Percentiles rank a stretch among this genome's conserved stretches.
Conservation (phyloP, 345 rosid species). For the Linum tenue region DNA sequence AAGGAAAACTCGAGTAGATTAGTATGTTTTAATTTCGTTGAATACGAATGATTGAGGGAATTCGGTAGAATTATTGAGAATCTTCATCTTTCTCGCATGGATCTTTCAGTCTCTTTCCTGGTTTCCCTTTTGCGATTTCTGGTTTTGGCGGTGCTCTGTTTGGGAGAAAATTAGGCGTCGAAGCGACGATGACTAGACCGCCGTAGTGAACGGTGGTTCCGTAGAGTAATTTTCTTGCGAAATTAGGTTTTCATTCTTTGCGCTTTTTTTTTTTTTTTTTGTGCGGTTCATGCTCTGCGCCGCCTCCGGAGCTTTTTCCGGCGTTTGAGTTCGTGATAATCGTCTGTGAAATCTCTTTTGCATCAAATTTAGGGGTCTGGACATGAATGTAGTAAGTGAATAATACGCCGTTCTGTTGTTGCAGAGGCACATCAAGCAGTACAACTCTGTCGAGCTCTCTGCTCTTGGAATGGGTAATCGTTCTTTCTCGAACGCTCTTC, state of each 20-base stretch:
- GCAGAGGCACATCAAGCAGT: slow-evolving; percentile 29
- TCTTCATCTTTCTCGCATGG: not conserved
- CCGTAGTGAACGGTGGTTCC: too few species aligned
- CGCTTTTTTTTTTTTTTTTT: too few species aligned
- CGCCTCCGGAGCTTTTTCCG: not conserved
- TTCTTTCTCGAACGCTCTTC: not conserved
- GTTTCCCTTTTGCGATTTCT: too few species aligned
- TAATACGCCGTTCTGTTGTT: not conserved
- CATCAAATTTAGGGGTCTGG: not conserved
- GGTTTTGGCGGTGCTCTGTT: too few species aligned
- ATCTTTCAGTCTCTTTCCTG: not conserved
- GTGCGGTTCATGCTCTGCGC: not conserved
- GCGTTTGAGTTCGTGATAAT: not conserved
- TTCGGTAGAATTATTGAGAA: not conserved
- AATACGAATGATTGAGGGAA: not conserved
- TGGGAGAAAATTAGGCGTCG: too few species aligned
- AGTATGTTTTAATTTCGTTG: not conserved
- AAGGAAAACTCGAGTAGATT: not conserved
- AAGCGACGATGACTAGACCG: too few species aligned
- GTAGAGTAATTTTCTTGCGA: too few species aligned
- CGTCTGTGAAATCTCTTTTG: too few species aligned
- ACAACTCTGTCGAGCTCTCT: slow-evolving; percentile 28
- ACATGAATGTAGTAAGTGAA: too few species aligned
- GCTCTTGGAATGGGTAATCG: slow-evolving; percentile 36
- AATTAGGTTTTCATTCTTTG: too few species aligned